Percentiles rank a stretch among this genome's conserved stretches.
phyloP scores from a whole-genome alignment of 75 land plant genomes.

The Pinus albicaulis region DNA sequence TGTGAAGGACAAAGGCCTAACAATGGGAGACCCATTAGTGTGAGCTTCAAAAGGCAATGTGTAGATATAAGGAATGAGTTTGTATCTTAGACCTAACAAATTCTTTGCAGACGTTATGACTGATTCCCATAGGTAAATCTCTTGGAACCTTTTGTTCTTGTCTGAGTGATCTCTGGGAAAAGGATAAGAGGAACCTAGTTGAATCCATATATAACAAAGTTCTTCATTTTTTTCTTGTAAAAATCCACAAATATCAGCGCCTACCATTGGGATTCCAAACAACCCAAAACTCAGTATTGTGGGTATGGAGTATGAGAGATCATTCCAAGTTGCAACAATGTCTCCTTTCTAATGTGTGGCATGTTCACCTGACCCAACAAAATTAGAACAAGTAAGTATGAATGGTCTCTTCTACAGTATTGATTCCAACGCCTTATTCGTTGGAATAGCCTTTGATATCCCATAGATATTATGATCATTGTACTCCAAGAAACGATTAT shows the following conservation, averaged over 20 bases:
- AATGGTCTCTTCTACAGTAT: conserved; percentile 64
- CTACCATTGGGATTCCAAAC: conserved; percentile 86
- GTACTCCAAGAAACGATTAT: conserved; percentile 59
- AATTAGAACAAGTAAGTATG: conserved; percentile 65
- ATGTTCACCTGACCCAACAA: conserved; percentile 61
- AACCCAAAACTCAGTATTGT: conserved; percentile 78
- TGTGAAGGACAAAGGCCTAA: conserved; percentile 31
- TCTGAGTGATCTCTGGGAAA: conserved; percentile 31
- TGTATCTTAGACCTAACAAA: conserved; percentile 21
- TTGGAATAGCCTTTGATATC: conserved; percentile 62
- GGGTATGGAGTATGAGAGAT: conserved; percentile 67
- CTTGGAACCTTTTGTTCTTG: conserved; percentile 9
- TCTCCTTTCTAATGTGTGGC: conserved; percentile 91
- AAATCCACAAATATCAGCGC: conserved; percentile 91
- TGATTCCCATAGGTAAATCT: conserved; percentile 40
- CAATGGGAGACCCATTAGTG: conserved; percentile 24
- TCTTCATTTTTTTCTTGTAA: conserved; percentile 52
- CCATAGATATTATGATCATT: conserved; percentile 78
- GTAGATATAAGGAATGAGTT: conserved; percentile 33
- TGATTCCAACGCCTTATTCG: conserved; percentile 44
- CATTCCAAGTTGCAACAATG: conserved; percentile 74
- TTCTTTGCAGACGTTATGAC: conserved; percentile 25
- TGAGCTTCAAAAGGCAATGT: conserved; percentile 33
- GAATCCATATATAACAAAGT: conserved; percentile 67
- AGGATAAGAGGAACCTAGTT: conserved; percentile 40